phyloP scores from a whole-genome alignment of 2,329 filamentous ascomycete species.

The Aureobasidium lini region DNA sequence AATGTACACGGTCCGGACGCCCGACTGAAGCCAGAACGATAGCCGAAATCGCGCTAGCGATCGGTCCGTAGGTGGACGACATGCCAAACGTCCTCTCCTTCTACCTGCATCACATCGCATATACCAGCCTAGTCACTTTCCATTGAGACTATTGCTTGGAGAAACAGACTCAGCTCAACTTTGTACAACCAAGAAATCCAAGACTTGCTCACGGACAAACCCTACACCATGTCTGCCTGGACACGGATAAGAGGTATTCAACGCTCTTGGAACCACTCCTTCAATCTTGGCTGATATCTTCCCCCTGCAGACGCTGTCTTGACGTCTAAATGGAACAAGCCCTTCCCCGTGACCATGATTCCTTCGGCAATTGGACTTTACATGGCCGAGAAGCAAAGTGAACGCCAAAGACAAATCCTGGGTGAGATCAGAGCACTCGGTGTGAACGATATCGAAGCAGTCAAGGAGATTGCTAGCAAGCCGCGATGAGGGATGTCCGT shows the following conservation, averaged over 20 bases:
- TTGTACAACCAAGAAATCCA: background rate
- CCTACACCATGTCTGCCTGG: conserved; percentile 5
- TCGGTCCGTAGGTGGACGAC: conserved; percentile 8
- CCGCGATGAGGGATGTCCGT: background rate
- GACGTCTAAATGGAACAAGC: conserved; percentile 27
- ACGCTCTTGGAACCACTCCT: background rate
- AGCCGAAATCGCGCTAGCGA: conserved; percentile 8
- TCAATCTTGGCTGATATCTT: background rate
- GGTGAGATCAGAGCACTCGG: conserved; percentile 23
- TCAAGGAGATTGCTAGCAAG: conserved; percentile 10
- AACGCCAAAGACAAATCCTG: conserved; percentile 23
- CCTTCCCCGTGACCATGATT: conserved; percentile 25
- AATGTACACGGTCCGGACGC: conserved; percentile 2
- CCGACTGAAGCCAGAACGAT: background rate
- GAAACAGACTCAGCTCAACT: background rate
- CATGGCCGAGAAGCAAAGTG: conserved; percentile 25
- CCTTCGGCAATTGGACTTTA: conserved; percentile 27
- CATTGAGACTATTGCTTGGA: background rate
- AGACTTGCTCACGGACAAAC: background rate
- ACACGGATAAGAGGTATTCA: conserved; percentile 2
- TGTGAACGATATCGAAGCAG: conserved; percentile 15
- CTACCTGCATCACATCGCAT: background rate
- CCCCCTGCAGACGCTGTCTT: conserved; percentile 20
- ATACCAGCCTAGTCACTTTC: background rate
- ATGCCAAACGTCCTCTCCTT: background rate